A percentile compares a stretch with the other conserved stretches of the same genome.
phyloP scores from a whole-genome alignment of 495 filamentous ascomycete genomes.

The Xanthoparmelia taractica region DNA sequence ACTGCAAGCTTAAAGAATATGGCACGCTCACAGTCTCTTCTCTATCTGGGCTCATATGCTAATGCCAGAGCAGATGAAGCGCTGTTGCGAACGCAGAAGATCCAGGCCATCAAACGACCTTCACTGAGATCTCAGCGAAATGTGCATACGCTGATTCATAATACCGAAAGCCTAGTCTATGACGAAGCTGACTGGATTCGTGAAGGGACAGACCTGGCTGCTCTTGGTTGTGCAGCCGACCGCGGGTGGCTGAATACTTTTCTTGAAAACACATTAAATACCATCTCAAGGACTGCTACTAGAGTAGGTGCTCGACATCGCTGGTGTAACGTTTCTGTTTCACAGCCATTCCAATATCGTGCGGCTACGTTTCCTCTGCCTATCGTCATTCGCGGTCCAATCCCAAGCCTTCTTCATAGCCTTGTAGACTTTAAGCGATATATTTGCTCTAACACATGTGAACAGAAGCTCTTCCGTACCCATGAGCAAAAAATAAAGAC shows the following conservation, averaged over 20 bases:
- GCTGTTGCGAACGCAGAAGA: conserved; percentile 12
- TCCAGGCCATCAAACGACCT: conserved; percentile 17
- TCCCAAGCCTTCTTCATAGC: background rate
- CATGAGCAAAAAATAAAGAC: conserved; percentile 12
- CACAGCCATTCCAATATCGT: background rate
- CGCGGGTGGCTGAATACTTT: conserved; percentile 18
- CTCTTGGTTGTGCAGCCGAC: conserved; percentile 12
- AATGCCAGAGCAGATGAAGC: conserved; percentile 14
- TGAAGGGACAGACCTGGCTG: conserved; percentile 17
- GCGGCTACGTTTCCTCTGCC: background rate
- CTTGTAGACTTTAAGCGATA: too few species aligned
- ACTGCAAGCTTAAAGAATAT: conserved; percentile 57
- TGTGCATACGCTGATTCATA: conserved; percentile 16
- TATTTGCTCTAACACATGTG: background rate
- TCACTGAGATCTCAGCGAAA: conserved; percentile 11
- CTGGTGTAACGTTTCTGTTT: background rate
- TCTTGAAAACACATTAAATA: conserved; percentile 13
- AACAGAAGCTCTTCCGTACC: conserved; percentile 13
- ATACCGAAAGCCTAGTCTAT: conserved; percentile 11
- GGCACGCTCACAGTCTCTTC: conserved; percentile 39
- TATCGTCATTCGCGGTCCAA: background rate
- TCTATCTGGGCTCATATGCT: background rate
- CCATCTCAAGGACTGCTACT: conserved; percentile 14
- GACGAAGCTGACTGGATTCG: conserved; percentile 17
- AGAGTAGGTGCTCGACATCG: conserved; percentile 2